phyloP scores from a whole-genome alignment of 176 grass and related monocot genomes.

The Oryza australiensis region DNA sequence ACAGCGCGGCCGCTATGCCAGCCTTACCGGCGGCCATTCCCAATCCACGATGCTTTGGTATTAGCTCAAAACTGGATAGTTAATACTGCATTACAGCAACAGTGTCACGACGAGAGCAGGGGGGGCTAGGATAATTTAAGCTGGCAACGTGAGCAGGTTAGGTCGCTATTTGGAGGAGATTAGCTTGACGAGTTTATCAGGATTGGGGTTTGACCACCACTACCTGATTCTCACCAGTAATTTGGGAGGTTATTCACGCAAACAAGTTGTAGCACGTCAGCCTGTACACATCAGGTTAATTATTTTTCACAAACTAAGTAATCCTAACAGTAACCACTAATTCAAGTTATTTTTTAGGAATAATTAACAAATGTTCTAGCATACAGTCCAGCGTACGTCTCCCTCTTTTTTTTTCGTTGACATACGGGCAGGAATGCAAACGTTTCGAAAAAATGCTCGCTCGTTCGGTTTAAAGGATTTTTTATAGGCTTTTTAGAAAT shows the following conservation, averaged over 20 bases:
- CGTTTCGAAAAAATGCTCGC: too few relatives aligned
- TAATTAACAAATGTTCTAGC: too few relatives aligned
- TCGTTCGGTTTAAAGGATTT: too few relatives aligned
- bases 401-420: too few relatives aligned
- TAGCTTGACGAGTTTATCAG: not conserved
- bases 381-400: too few relatives aligned
- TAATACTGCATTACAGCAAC: not conserved
- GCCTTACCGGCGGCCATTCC: not conserved
- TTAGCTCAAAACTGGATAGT: not conserved
- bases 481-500: too few relatives aligned
- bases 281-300: too few relatives aligned
- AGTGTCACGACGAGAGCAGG: not conserved
- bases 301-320: too few relatives aligned
- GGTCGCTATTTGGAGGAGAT: constrained; percentile 2
- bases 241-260: not conserved
- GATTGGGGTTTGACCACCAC: not conserved
- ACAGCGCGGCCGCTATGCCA: not conserved
- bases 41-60: not conserved
- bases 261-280: too few relatives aligned
- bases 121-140: not conserved
- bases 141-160: not conserved
- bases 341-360: too few relatives aligned
- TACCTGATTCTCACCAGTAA: not conserved
- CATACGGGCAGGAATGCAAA: too few relatives aligned
- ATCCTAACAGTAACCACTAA: too few relatives aligned